These are phyloP conservation scores for Ganoderma sinense DNA, from an alignment of 1,284 basidiomycete species.

Conservation along the genomic window DNA sequence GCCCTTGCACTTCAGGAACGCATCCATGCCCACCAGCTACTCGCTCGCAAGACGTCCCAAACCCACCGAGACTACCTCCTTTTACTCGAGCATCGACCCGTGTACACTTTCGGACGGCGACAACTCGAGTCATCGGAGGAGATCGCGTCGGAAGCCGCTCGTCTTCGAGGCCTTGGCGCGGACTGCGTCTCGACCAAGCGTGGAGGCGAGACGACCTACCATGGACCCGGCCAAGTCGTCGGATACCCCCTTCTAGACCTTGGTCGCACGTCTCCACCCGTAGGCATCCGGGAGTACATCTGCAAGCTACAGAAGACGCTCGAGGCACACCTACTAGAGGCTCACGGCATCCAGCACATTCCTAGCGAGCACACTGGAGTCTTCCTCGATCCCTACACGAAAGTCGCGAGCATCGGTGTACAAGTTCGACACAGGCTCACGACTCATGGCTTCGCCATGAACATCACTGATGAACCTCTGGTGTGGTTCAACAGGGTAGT, in stretches of 20 bases:
- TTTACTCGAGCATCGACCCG: constrained; percentile 88
- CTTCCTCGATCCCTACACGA: constrained; percentile 71
- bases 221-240: constrained; percentile 97
- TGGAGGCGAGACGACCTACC: constrained; percentile 96
- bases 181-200: constrained; percentile 87
- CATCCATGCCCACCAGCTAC: constrained; percentile 69
- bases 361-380: constrained; percentile 80
- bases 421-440: constrained; percentile 95
- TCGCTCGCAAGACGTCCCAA: constrained; percentile 50
- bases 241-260: constrained; percentile 96
- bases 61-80: constrained; percentile 73
- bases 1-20: constrained; percentile 77
- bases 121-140: constrained; percentile 66
- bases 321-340: constrained; percentile 61
- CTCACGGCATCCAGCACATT: constrained; percentile 59
- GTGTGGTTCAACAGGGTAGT: constrained; percentile 89
- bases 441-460: constrained; percentile 95
- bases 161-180: constrained; percentile 81
- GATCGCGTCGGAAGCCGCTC: constrained; percentile 67
- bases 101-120: constrained; percentile 92
- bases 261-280: constrained; percentile 49
- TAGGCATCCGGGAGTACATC: constrained; percentile 77
- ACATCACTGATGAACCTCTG: constrained; percentile 83
- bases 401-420: constrained; percentile 96
- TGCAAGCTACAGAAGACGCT: constrained; percentile 73